phyloP scores from a whole-genome alignment of 2,329 filamentous ascomycete species.

The Sarocladium oryzae region DNA sequence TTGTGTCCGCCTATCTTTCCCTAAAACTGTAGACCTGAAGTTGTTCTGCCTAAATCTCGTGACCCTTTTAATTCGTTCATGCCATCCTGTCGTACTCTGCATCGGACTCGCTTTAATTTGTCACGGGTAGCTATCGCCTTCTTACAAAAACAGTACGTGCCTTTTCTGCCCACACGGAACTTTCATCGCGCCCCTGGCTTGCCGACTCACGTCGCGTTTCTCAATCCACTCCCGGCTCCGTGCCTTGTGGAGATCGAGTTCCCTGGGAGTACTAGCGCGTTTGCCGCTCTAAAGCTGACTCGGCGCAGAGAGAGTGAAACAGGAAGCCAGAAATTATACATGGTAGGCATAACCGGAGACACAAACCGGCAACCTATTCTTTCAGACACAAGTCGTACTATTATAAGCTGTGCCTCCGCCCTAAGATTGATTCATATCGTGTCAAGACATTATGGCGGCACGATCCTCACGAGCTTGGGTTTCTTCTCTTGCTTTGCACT shows the following conservation, averaged over 20 bases:
- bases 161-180: not conserved
- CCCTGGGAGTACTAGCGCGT: not conserved
- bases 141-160: not conserved
- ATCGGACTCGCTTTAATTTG: not conserved
- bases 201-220: not conserved
- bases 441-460: no score
- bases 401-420: no score
- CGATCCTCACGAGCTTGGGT: no score
- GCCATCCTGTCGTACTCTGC: not conserved
- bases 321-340: no score
- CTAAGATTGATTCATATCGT: no score
- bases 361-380: no score
- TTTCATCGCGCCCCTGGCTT: conserved; percentile 4
- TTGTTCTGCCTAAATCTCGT: not conserved
- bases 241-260: not conserved
- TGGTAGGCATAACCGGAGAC: no score
- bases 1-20: not conserved
- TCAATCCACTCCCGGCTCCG: conserved; percentile 1
- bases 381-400: no score
- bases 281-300: not conserved
- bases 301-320: not conserved
- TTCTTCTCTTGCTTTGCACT: no score
- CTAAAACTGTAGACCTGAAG: not conserved
- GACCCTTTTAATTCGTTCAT: not conserved
- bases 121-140: not conserved